These are phyloP conservation scores for Yamadazyma sp. DNA, from an alignment of 805 yeast species.

Conservation along the genomic window DNA sequence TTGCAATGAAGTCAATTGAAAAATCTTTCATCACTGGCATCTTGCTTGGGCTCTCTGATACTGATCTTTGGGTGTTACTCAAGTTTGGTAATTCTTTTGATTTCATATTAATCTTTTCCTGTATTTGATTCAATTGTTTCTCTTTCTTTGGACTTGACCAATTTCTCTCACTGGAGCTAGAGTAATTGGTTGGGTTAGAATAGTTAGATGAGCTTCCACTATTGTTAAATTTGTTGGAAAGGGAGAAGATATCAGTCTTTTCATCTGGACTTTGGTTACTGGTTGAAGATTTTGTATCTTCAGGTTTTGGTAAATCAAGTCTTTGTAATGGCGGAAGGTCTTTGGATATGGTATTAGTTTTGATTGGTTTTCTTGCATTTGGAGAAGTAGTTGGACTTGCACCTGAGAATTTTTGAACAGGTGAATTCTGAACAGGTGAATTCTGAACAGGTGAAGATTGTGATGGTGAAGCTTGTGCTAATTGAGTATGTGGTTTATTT, in stretches of 20 bases:
- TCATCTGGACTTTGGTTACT: conserved; percentile 16
- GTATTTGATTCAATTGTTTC: conserved; percentile 30
- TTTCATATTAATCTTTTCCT: conserved; percentile 36
- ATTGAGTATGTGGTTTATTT: background rate
- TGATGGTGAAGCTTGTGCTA: background rate
- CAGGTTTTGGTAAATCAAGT: conserved; percentile 13
- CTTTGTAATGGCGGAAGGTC: conserved; percentile 7
- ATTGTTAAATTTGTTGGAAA: conserved; percentile 11
- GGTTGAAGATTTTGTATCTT: conserved; percentile 15
- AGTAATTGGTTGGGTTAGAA: conserved; percentile 37
- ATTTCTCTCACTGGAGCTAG: conserved; percentile 23
- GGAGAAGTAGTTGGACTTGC: background rate
- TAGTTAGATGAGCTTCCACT: conserved; percentile 23
- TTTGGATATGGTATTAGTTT: too few species aligned
- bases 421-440: background rate
- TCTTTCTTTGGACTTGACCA: conserved; percentile 44
- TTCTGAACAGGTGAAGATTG: conserved; percentile 1
- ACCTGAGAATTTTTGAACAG: background rate
- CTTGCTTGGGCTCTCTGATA: conserved; percentile 10
- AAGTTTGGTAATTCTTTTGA: conserved; percentile 25
- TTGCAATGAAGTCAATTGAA: conserved; percentile 44
- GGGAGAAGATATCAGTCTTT: conserved; percentile 14
- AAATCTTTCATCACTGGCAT: conserved; percentile 42
- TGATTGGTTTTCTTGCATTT: background rate
- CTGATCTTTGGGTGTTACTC: conserved; percentile 4